Evolutionary conservation across 257 asterid genomes (phyloP), one percentile per base, ranked within the genome.

Genomic region (Solanum gandarillasii): DNA sequence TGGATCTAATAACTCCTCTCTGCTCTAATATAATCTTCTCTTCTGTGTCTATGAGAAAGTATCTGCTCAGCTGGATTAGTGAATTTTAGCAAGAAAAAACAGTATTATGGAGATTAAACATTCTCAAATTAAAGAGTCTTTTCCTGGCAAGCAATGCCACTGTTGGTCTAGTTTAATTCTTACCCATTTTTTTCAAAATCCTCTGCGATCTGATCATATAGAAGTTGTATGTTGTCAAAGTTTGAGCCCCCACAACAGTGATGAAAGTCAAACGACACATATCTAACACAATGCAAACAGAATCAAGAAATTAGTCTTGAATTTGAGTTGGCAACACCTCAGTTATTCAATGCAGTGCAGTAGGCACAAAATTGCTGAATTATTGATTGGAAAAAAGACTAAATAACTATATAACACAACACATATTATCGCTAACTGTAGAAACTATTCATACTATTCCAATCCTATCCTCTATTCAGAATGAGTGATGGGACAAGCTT

Each of bases 1-100:
- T 97, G 48, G 96, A 93, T 90, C 99, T 94, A 81, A 95, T 85
- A 78, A 97, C 48, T 88, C 99, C 99, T 89, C 90, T 92, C 87
- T 97, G 99, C 92, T 96, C 98, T 4, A 92, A 92, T 79, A 92
- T 83, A 88, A 95, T 92, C 93, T 91, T 87, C 87, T 97, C 96
- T 90, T 92, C 98, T 91, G 95, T 88, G 93, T 94, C 98, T 91
- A 93, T 87, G 90, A 94, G 94, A 93, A 94, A 94, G 95, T 93
- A 97, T 95, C 99, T 97, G 99, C 95, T 92, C 98, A 91, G 97
- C 98, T 96, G 96, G 95, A 93, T 94, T 88, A 92, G 93, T 91
- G 88, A 90, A 90, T 93, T 95, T 92, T 86, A 95, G 86, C 70
- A 48, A 46, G 65, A 82, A 82, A 93, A 93, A 78, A 84, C 87